Evolutionary conservation across 2,329 filamentous ascomycete species (phyloP).

Genomic region (Phoma herbarum): DNA sequence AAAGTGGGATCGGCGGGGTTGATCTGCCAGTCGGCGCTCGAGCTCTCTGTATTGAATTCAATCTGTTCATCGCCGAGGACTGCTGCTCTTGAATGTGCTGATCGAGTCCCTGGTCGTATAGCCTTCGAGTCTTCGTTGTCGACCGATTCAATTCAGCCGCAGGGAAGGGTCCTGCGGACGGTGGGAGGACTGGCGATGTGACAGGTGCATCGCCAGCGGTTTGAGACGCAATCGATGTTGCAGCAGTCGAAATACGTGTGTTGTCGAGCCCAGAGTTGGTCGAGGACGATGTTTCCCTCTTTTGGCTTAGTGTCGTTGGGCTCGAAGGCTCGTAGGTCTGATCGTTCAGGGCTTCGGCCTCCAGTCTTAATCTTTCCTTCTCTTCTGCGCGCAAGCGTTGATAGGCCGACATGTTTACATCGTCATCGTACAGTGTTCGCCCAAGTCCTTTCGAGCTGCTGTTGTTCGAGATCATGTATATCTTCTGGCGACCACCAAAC

Average conservation of each 20-base stretch:
- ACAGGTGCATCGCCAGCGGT: constrained; percentile 49
- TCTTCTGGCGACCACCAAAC: constrained; percentile 94
- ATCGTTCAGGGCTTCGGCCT: constrained; percentile 50
- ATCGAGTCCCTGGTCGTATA: constrained; percentile 85
- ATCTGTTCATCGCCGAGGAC: constrained; percentile 75
- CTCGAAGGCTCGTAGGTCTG: constrained; percentile 57
- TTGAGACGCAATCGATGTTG: constrained; percentile 87
- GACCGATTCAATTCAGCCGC: constrained; percentile 65
- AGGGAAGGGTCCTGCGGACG: constrained; percentile 37
- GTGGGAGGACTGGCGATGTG: constrained; percentile 41
- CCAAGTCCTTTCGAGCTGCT: constrained; percentile 58
- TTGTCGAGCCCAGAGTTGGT: constrained; percentile 77
- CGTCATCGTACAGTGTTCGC: constrained; percentile 84
- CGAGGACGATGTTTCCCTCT: constrained; percentile 84
- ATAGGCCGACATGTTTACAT: constrained; percentile 83
- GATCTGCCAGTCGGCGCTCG: constrained; percentile 58
- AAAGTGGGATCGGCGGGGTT: constrained; percentile 57
- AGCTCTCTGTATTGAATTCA: constrained; percentile 79
- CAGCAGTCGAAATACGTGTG: constrained; percentile 79
- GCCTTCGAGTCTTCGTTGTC: constrained; percentile 73
- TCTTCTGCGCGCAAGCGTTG: constrained; percentile 73
- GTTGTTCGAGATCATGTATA: constrained; percentile 78
- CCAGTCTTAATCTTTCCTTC: constrained; percentile 53
- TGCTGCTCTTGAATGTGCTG: constrained; percentile 85
- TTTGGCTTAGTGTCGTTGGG: constrained; percentile 70